Conservation (phyloP, 73 alveolate species). For the Effrenium voratum region DNA sequence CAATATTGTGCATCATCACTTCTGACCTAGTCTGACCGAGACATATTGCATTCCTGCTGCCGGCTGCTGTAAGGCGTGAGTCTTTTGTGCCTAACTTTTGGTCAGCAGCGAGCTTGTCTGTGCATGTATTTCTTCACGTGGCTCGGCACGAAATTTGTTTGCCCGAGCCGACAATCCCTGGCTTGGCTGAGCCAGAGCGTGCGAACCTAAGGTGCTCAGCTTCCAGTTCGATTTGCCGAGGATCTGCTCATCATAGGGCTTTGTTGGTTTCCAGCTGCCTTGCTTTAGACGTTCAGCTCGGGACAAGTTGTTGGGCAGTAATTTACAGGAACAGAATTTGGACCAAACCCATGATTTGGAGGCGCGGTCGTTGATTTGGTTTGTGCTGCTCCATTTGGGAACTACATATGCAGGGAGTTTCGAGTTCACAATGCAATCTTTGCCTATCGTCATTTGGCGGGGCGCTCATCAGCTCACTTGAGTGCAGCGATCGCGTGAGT, state of each 20-base stretch:
- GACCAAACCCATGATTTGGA: slow-evolving; percentile 90
- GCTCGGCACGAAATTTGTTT: too few species aligned
- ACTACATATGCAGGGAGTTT: slow-evolving; percentile 40
- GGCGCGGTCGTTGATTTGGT: neutral
- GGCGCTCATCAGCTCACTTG: neutral
- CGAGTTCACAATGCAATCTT: slow-evolving; percentile 88
- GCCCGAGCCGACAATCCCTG: too few species aligned
- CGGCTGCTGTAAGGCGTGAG: slow-evolving; percentile 30
- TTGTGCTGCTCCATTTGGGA: neutral
- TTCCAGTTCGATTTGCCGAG: slow-evolving; percentile 82
- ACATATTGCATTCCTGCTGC: neutral
- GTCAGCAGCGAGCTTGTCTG: slow-evolving; percentile 48
- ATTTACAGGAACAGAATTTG: slow-evolving; percentile 59
- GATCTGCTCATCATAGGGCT: neutral
- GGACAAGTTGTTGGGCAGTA: neutral
- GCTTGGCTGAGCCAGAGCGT: too few species aligned
- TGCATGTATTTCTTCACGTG: slow-evolving; percentile 52
- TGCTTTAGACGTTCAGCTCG: neutral
- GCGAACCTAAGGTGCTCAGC: slow-evolving; percentile 41
- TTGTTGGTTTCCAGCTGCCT: neutral
- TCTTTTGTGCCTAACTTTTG: slow-evolving; percentile 24
- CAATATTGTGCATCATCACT: neutral
- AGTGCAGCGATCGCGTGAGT: neutral
- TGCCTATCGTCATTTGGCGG: slow-evolving; percentile 56
- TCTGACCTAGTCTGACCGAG: neutral